Percentiles rank a stretch among this genome's conserved stretches.
Evolutionary conservation across 1,139 yeast species (phyloP).

Genomic region (Taphrina wiesneri): DNA sequence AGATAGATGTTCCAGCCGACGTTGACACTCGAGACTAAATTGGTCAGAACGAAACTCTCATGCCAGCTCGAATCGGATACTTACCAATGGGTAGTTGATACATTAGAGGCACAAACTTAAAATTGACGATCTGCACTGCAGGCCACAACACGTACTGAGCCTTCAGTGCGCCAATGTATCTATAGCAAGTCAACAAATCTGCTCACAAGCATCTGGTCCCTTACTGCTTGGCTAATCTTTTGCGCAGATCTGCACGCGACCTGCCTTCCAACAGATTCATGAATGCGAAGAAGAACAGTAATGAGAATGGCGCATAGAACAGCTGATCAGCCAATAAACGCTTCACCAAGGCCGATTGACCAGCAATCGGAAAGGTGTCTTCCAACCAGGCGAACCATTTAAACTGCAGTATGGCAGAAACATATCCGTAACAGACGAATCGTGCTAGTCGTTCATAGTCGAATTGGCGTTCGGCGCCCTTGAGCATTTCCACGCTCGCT

Average conservation of each 20-base stretch:
- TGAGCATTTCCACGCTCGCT: slow-evolving; percentile 22
- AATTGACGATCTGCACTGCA: slow-evolving; percentile 69
- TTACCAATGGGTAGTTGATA: slow-evolving; percentile 33
- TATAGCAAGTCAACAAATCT: not conserved
- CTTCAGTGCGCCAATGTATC: slow-evolving; percentile 22
- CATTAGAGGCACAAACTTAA: slow-evolving; percentile 45
- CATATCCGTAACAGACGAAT: slow-evolving; percentile 30
- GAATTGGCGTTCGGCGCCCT: slow-evolving; percentile 29
- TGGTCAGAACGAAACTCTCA: not conserved
- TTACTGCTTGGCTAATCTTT: slow-evolving; percentile 33
- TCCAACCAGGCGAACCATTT: slow-evolving; percentile 36
- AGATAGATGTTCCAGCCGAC: slow-evolving; percentile 33
- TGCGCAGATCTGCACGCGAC: slow-evolving; percentile 42
- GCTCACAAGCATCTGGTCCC: not conserved
- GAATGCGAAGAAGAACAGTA: slow-evolving; percentile 65
- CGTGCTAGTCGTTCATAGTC: slow-evolving; percentile 32
- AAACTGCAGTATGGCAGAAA: slow-evolving; percentile 32
- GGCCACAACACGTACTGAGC: slow-evolving; percentile 88
- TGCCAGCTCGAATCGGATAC: not conserved
- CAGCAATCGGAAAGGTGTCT: slow-evolving; percentile 26
- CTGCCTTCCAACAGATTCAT: slow-evolving; percentile 66
- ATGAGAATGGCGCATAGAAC: slow-evolving; percentile 69
- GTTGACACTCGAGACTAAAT: slow-evolving; percentile 21
- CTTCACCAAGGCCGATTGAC: slow-evolving; percentile 25
- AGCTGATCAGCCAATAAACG: slow-evolving; percentile 57